A percentile compares a stretch with the other conserved stretches of the same genome.
phyloP scores from a whole-genome alignment of 495 filamentous ascomycete genomes.

The Annulohypoxylon nitens region DNA sequence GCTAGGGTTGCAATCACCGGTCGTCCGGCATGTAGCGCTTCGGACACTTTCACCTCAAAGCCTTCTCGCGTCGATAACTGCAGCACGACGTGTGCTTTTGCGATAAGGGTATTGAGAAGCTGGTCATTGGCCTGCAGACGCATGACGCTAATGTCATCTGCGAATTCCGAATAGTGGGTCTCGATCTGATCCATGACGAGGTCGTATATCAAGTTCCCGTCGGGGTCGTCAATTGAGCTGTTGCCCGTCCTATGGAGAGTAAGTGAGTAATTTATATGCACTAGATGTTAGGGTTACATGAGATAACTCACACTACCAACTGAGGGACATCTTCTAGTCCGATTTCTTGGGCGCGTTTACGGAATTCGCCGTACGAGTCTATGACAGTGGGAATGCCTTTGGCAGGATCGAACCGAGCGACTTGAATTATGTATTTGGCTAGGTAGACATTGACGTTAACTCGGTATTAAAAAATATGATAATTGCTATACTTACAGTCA shows the following conservation, averaged over 20 bases:
- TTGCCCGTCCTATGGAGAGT: constrained; percentile 68
- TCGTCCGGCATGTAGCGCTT: constrained; percentile 86
- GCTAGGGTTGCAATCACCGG: constrained; percentile 83
- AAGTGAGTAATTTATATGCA: background rate
- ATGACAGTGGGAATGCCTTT: constrained; percentile 88
- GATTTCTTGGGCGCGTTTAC: constrained; percentile 66
- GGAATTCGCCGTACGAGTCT: constrained; percentile 81
- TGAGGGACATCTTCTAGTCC: constrained; percentile 70
- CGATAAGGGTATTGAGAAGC: constrained; percentile 82
- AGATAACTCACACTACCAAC: constrained; percentile 68
- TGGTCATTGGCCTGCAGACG: constrained; percentile 84
- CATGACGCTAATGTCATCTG: constrained; percentile 77
- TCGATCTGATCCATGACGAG: constrained; percentile 76
- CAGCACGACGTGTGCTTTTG: constrained; percentile 77
- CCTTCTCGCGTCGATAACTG: constrained; percentile 88
- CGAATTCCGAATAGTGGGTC: constrained; percentile 61
- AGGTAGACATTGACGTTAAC: constrained; percentile 14
- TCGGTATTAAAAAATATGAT: background rate
- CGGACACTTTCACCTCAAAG: constrained; percentile 91
- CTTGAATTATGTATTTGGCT: constrained; percentile 83
- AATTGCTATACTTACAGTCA: constrained; percentile 59
- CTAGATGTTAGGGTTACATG: background rate
- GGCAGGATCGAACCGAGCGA: constrained; percentile 87
- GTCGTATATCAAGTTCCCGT: constrained; percentile 80
- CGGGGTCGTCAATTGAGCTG: constrained; percentile 87